Percentiles rank a stretch among this genome's conserved stretches.
phyloP scores from a whole-genome alignment of 805 yeast species.

The Yamadazyma ubonensis region DNA sequence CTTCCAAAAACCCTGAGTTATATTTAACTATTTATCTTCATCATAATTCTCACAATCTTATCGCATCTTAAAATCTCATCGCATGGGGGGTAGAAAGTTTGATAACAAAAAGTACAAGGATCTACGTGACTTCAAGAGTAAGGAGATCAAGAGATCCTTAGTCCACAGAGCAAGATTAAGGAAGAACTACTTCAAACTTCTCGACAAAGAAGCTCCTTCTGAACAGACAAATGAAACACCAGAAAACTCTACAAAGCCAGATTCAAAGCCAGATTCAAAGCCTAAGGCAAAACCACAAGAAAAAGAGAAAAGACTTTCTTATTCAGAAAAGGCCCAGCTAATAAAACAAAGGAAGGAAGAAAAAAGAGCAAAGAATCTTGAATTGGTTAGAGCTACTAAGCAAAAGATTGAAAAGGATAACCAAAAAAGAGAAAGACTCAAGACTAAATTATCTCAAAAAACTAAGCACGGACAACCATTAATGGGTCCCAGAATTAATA shows the following conservation, averaged over 20 bases:
- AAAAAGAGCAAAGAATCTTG: slow-evolving; percentile 39
- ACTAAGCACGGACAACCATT: slow-evolving; percentile 83
- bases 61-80: slow-evolving; percentile 1
- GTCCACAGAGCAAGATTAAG: slow-evolving; percentile 78
- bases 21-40: no score
- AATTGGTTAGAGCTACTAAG: slow-evolving; percentile 37
- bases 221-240: slow-evolving; percentile 16
- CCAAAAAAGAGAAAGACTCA: slow-evolving; percentile 42
- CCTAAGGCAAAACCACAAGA: no score
- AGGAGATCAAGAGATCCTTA: slow-evolving; percentile 76
- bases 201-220: slow-evolving; percentile 61
- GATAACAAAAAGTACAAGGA: slow-evolving; percentile 25
- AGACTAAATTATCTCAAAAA: slow-evolving; percentile 42
- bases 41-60: no score
- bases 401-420: slow-evolving; percentile 34
- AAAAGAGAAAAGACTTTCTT: slow-evolving; percentile 20
- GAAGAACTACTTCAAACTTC: slow-evolving; percentile 74
- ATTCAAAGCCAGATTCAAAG: slow-evolving; percentile 14
- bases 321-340: slow-evolving; percentile 44
- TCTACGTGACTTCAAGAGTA: slow-evolving; percentile 40
- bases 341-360: slow-evolving; percentile 48
- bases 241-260: slow-evolving; percentile 12
- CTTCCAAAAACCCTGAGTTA: no score
- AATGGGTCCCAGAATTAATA: slow-evolving; percentile 85
- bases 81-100: slow-evolving; percentile 14